Conservation (phyloP, 1,139 yeast genomes). For the Protomyces pachydermus region DNA sequence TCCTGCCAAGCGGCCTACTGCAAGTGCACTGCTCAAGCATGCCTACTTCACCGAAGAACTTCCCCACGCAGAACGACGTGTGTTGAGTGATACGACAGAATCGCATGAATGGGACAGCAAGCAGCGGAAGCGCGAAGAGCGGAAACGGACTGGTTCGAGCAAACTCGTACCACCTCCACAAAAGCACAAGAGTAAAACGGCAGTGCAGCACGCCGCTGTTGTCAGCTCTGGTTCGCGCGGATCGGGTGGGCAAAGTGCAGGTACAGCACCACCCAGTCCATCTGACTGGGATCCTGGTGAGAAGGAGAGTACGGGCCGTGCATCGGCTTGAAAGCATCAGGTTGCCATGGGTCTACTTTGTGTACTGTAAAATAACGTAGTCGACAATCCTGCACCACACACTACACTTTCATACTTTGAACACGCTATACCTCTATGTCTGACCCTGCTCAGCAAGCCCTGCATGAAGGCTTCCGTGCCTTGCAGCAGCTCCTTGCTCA, state of each 20-base stretch:
- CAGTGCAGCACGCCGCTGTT: not conserved
- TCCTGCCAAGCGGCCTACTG: slow-evolving; percentile 61
- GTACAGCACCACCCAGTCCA: not conserved
- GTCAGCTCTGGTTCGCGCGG: not conserved
- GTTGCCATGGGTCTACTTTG: not conserved
- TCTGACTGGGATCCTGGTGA: not conserved
- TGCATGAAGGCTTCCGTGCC: slow-evolving; percentile 16
- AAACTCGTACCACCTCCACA: not conserved
- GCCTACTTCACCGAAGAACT: slow-evolving; percentile 59
- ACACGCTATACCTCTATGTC: not conserved
- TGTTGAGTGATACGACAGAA: slow-evolving; percentile 54
- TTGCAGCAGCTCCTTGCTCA: slow-evolving; percentile 15
- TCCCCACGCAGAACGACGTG: slow-evolving; percentile 57
- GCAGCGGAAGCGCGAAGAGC: slow-evolving; percentile 21
- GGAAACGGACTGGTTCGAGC: not conserved
- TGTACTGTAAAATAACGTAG: no score
- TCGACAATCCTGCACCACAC: not conserved
- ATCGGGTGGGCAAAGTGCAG: not conserved
- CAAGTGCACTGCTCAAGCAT: slow-evolving; percentile 59
- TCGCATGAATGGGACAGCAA: slow-evolving; percentile 59
- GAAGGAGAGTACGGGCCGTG: not conserved
- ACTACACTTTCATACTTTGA: not conserved
- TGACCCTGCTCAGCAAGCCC: not conserved
- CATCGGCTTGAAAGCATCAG: not conserved
- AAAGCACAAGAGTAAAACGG: not conserved